A percentile compares a stretch with the other conserved stretches of the same genome.
phyloP scores from a whole-genome alignment of 2,329 filamentous ascomycete species.

The Cucurbitaria berberidis region DNA sequence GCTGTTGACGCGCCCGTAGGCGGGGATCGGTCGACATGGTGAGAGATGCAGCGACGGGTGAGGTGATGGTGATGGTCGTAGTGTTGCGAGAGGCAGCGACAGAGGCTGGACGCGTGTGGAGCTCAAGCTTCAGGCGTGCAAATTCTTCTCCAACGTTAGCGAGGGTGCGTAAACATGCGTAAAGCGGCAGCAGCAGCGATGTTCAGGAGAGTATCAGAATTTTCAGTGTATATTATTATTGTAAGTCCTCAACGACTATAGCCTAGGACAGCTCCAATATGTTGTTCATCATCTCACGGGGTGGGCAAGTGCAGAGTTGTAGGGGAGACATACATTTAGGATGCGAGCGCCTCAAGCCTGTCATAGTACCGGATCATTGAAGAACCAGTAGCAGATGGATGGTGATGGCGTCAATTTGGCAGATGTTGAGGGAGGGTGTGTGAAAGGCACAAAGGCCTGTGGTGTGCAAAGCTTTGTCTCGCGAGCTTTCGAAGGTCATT shows the following conservation, averaged over 20 bases:
- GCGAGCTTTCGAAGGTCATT: constrained; percentile 17
- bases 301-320: not conserved
- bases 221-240: constrained; percentile 51
- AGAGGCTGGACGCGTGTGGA: constrained; percentile 3
- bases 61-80: not conserved
- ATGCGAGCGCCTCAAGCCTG: not conserved
- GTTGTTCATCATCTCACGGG: constrained; percentile 60
- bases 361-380: constrained; percentile 9
- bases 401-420: too few species aligned
- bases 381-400: not conserved
- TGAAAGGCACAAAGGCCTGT: constrained; percentile 20
- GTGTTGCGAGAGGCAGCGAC: not conserved
- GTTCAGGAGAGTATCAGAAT: constrained; percentile 43
- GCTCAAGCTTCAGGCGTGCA: constrained; percentile 26
- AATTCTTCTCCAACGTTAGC: constrained; percentile 37
- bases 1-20: constrained; percentile 54
- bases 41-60: too few species aligned
- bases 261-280: constrained; percentile 81
- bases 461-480: constrained; percentile 3
- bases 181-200: constrained; percentile 2
- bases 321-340: constrained; percentile 19
- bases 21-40: constrained; percentile 56
- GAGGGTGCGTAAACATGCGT: constrained; percentile 4
- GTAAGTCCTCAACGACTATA: constrained; percentile 59
- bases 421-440: too few species aligned